These are phyloP conservation scores for Pneumocystis jirovecii DNA, from an alignment of 1,139 yeast species.

Conservation along the genomic window DNA sequence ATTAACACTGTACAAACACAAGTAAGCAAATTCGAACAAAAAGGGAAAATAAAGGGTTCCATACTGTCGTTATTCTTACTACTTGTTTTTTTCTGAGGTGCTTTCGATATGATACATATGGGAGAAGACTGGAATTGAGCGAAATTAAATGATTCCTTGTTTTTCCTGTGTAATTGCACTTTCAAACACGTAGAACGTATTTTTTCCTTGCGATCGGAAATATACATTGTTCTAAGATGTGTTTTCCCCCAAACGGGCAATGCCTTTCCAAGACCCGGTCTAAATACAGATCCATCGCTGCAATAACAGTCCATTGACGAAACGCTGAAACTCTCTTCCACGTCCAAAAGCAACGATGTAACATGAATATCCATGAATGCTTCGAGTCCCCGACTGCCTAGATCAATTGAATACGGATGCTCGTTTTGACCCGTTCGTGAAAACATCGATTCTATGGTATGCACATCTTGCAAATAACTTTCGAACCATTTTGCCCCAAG, in stretches of 20 bases:
- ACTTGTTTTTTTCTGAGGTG: background rate
- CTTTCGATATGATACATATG: background rate
- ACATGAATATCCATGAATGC: background rate
- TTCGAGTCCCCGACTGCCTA: background rate
- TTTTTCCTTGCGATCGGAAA: background rate
- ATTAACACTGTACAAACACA: background rate
- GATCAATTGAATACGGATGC: background rate
- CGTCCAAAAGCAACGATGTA: background rate
- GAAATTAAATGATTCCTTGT: background rate
- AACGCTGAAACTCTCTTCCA: background rate
- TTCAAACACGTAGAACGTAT: background rate
- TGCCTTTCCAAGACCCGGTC: background rate
- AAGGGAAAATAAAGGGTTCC: background rate
- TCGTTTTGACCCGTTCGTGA: background rate
- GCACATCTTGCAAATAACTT: background rate
- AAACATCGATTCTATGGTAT: background rate
- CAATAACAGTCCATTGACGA: background rate
- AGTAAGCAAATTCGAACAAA: background rate
- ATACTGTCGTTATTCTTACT: background rate
- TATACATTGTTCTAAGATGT: background rate
- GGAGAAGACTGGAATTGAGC: conserved; percentile 1
- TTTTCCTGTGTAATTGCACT: background rate
- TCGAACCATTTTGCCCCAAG: background rate
- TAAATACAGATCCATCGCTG: background rate
- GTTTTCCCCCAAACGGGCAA: background rate